Conservation (phyloP, 73 alveolate genomes). For the Blepharisma stoltei region DNA sequence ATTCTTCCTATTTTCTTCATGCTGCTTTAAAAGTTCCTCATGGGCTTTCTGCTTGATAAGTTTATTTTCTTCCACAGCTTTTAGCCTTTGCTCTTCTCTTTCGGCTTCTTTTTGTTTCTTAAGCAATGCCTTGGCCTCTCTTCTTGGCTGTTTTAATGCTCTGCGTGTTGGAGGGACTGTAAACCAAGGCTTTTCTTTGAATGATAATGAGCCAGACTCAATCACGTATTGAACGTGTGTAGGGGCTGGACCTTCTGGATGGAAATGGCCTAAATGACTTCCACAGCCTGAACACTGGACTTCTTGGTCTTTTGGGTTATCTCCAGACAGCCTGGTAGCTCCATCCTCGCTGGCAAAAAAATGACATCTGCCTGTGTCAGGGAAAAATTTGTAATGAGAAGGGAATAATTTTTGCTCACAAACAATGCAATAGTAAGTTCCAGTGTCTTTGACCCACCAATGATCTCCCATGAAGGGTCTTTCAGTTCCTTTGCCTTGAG, state of each 20-base stretch:
- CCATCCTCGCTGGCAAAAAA: constrained; percentile 33
- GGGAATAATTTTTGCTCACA: constrained; percentile 53
- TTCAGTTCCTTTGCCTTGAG: constrained; percentile 50
- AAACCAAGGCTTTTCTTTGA: constrained; percentile 44
- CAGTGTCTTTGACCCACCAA: constrained; percentile 66
- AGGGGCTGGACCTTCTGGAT: constrained; percentile 66
- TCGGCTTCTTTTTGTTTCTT: no score
- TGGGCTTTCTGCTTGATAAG: no score
- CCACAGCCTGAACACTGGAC: constrained; percentile 54
- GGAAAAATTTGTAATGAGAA: constrained; percentile 51
- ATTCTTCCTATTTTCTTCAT: no score
- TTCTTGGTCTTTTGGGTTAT: not conserved
- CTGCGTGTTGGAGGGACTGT: constrained; percentile 34
- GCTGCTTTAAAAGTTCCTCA: no score
- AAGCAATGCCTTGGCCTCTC: no score
- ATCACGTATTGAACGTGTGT: constrained; percentile 39
- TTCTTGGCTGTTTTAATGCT: no score
- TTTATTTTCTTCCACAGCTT: no score
- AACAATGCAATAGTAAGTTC: constrained; percentile 46
- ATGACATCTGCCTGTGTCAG: constrained; percentile 44
- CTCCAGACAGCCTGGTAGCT: not conserved
- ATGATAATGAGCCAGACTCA: constrained; percentile 48
- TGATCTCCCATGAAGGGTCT: constrained; percentile 63
- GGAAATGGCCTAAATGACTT: constrained; percentile 51
- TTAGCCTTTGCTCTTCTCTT: no score